A percentile compares a stretch with the other conserved stretches of the same genome.
Conservation (phyloP, 2,329 filamentous ascomycete species). For the Colletotrichum sp. region DNA sequence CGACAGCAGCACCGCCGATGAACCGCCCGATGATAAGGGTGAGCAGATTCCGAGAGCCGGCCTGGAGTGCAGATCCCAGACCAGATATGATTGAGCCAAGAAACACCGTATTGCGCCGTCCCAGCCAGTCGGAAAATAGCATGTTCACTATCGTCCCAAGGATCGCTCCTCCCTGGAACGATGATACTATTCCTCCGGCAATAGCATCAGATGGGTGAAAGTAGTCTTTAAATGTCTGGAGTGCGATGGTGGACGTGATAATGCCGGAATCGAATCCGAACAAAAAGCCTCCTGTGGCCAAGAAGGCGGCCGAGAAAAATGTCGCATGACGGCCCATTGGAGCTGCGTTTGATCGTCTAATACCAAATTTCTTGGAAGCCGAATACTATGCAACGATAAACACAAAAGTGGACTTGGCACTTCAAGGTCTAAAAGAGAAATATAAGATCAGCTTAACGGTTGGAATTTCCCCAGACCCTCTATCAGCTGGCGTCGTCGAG, state of each 20-base stretch:
- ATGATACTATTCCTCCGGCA: constrained; percentile 28
- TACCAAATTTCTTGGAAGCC: neutral
- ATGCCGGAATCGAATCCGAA: constrained; percentile 55
- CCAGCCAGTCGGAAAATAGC: constrained; percentile 32
- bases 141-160: constrained; percentile 32
- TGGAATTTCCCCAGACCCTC: neutral
- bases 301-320: constrained; percentile 26
- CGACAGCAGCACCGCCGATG: constrained; percentile 54
- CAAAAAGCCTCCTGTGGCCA: constrained; percentile 31
- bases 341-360: neutral
- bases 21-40: constrained; percentile 56
- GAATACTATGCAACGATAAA: neutral
- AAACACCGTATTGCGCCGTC: constrained; percentile 34
- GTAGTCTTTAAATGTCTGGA: constrained; percentile 39
- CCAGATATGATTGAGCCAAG: constrained; percentile 31
- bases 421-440: neutral
- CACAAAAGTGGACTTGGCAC: neutral
- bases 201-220: constrained; percentile 40
- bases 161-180: constrained; percentile 32
- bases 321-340: constrained; percentile 15
- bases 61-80: constrained; percentile 33
- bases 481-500: neutral
- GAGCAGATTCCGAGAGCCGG: constrained; percentile 31
- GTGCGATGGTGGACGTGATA: constrained; percentile 37
- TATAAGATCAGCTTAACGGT: neutral